Percentiles rank a stretch among this genome's conserved stretches.
These are phyloP conservation scores for Fraxinus floribunda DNA, from an alignment of 305 asterid genomes.

Conservation along the genomic window DNA sequence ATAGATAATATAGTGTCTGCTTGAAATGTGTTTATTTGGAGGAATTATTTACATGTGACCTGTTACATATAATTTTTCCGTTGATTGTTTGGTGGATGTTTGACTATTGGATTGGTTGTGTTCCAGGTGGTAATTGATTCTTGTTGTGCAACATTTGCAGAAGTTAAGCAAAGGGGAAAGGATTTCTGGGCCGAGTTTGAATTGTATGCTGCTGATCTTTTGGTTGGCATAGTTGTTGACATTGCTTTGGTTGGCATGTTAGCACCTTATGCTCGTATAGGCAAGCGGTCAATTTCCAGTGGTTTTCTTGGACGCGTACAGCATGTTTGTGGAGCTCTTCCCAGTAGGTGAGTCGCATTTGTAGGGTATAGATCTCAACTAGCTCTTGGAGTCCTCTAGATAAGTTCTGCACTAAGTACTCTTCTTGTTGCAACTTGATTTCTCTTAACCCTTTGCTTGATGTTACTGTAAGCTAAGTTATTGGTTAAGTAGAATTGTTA, in stretches of 20 bases:
- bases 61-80: neutral
- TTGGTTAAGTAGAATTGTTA: neutral
- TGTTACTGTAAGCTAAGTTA: neutral
- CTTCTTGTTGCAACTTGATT: neutral
- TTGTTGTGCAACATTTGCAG: conserved; percentile 93
- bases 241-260: conserved; percentile 86
- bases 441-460: conserved; percentile 5
- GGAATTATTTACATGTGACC: neutral
- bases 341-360: conserved; percentile 63
- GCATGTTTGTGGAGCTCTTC: conserved; percentile 62
- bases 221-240: conserved; percentile 88
- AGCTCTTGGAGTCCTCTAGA: neutral
- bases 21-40: conserved; percentile 2
- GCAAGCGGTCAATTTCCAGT: conserved; percentile 56
- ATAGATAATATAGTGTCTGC: neutral
- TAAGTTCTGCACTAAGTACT: neutral
- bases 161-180: conserved; percentile 84
- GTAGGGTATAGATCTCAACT: neutral
- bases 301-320: conserved; percentile 59
- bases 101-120: conserved; percentile 16
- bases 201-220: conserved; percentile 84
- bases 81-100: neutral
- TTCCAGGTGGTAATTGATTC: conserved; percentile 79
- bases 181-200: conserved; percentile 93
- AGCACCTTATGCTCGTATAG: conserved; percentile 86